phyloP scores from a whole-genome alignment of 805 yeast species.

The Yamadazyma paraphyllophila region DNA sequence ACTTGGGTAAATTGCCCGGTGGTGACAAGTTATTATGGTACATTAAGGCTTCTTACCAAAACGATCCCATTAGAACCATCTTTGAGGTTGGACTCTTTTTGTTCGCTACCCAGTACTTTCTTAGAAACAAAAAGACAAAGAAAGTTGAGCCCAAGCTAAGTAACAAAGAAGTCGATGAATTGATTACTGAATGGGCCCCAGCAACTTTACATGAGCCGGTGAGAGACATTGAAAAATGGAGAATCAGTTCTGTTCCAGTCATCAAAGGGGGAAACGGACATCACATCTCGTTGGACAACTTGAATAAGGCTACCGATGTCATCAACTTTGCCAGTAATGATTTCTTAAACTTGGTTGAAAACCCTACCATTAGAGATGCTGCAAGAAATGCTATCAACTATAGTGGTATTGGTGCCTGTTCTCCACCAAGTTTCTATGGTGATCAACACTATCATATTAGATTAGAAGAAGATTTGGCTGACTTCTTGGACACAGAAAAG shows the following conservation, averaged over 20 bases:
- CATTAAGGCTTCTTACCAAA: constrained; percentile 80
- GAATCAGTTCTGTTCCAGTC: constrained; percentile 60
- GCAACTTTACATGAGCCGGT: constrained; percentile 69
- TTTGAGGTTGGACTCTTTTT: constrained; percentile 73
- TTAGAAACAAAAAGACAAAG: constrained; percentile 72
- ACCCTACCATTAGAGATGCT: constrained; percentile 45
- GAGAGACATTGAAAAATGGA: constrained; percentile 55
- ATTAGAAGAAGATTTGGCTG: constrained; percentile 71
- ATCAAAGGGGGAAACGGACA: constrained; percentile 55
- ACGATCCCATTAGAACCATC: constrained; percentile 89
- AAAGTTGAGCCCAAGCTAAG: constrained; percentile 63
- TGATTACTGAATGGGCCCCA: constrained; percentile 90
- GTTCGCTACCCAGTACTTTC: constrained; percentile 81
- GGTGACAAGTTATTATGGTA: constrained; percentile 65
- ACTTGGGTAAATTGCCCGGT: constrained; percentile 49
- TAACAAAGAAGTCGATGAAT: constrained; percentile 70
- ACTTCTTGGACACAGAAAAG: constrained; percentile 71
- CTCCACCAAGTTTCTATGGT: constrained; percentile 97
- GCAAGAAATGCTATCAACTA: constrained; percentile 59
- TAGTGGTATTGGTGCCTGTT: constrained; percentile 97
- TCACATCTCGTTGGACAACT: constrained; percentile 24
- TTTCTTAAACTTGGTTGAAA: constrained; percentile 59
- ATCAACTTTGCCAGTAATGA: constrained; percentile 72
- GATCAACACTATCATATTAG: constrained; percentile 87
- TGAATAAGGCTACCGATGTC: constrained; percentile 30